These are phyloP conservation scores for Talaromyces islandicus DNA, from an alignment of 2,329 filamentous ascomycete genomes.

Conservation along the genomic window DNA sequence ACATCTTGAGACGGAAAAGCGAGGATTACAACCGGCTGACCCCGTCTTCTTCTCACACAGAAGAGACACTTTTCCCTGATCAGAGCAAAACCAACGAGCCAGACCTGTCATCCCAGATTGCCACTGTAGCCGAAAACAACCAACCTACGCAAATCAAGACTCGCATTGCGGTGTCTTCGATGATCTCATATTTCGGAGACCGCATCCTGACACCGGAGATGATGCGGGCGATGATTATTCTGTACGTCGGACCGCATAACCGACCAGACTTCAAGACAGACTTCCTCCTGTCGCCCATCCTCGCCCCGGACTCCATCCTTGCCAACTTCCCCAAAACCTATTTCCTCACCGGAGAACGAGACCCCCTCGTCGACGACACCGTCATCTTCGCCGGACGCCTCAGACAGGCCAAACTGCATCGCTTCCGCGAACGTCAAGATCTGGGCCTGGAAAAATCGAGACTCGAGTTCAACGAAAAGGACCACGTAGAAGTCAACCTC, in stretches of 20 bases:
- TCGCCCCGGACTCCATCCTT: constrained; percentile 79
- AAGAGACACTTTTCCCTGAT: constrained; percentile 29
- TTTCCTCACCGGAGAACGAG: constrained; percentile 88
- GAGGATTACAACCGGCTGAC: constrained; percentile 82
- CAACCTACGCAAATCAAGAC: constrained; percentile 60
- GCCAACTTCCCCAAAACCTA: constrained; percentile 89
- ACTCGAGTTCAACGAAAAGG: constrained; percentile 62
- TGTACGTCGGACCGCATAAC: constrained; percentile 91
- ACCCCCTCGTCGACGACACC: constrained; percentile 93
- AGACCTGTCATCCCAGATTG: constrained; percentile 30
- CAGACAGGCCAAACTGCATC: constrained; percentile 65
- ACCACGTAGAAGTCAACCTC: constrained; percentile 73
- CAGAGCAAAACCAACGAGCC: constrained; percentile 7
- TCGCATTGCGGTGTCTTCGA: constrained; percentile 87
- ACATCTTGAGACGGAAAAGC: constrained; percentile 75
- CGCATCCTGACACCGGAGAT: constrained; percentile 92
- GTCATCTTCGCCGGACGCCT: constrained; percentile 90
- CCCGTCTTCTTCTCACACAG: constrained; percentile 25
- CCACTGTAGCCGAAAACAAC: constrained; percentile 22
- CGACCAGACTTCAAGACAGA: constrained; percentile 89
- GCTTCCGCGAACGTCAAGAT: constrained; percentile 51
- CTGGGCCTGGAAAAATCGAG: constrained; percentile 48
- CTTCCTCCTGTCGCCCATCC: constrained; percentile 80
- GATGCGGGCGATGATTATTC: constrained; percentile 98
- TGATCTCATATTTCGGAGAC: constrained; percentile 98